Evolutionary conservation across 495 filamentous ascomycete genomes (phyloP).

Genomic region (Xylaria palmicola): DNA sequence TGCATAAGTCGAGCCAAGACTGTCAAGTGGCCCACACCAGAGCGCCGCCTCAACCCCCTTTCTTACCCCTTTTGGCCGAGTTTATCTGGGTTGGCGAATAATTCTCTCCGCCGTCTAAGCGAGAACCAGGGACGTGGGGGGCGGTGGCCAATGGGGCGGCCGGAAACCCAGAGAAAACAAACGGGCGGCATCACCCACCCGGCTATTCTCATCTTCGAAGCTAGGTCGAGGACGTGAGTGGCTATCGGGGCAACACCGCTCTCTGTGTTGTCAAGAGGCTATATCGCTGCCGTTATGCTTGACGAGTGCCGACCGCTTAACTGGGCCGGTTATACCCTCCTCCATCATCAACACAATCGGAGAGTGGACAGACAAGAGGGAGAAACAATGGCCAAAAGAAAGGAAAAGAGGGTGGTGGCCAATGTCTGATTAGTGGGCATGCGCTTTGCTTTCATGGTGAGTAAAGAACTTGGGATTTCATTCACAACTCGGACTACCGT

Average conservation of each 20-base stretch:
- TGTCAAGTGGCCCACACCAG: conserved; percentile 5
- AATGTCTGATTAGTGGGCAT: not conserved
- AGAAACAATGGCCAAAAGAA: not conserved
- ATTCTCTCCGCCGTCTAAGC: not conserved
- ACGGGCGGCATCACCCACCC: not conserved
- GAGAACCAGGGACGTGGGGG: conserved; percentile 5
- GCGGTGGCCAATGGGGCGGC: not conserved
- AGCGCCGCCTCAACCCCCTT: conserved; percentile 1
- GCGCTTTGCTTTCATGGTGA: not conserved
- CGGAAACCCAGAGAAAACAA: too few species aligned
- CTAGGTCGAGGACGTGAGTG: not conserved
- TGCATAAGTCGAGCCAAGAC: conserved; percentile 5
- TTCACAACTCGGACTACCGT: conserved; percentile 2
- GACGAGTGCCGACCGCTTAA: not conserved
- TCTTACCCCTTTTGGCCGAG: conserved; percentile 11
- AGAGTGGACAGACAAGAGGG: not conserved
- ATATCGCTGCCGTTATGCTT: not conserved
- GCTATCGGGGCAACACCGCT: not conserved
- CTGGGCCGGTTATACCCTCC: not conserved
- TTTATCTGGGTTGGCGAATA: not conserved
- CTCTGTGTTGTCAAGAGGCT: not conserved
- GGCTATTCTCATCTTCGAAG: conserved; percentile 11
- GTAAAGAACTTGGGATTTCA: not conserved
- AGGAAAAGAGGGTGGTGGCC: not conserved
- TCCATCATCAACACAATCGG: not conserved